Evolutionary conservation across 805 yeast species (phyloP).

Genomic region (Wickerhamomyces sydowiorum): DNA sequence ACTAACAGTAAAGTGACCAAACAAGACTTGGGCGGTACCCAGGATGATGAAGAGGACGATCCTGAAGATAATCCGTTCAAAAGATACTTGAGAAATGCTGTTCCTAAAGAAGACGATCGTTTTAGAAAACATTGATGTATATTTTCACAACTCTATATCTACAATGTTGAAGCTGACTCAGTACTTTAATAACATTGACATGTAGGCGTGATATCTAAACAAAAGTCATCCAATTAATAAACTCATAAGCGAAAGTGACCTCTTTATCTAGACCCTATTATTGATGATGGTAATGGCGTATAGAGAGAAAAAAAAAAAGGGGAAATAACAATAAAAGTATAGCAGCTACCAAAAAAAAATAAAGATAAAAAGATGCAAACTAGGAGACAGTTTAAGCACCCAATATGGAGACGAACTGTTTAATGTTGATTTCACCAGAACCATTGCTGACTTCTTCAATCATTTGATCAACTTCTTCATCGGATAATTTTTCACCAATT

Average conservation of each 20-base stretch:
- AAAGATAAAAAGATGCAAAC: not conserved
- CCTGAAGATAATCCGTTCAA: slow-evolving; percentile 30
- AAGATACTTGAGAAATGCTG: slow-evolving; percentile 31
- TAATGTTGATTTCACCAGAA: slow-evolving; percentile 95
- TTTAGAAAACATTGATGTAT: slow-evolving; percentile 18
- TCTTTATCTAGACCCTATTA: no score
- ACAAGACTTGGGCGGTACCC: not conserved
- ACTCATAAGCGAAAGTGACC: no score
- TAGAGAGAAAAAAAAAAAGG: no score
- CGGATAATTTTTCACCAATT: slow-evolving; percentile 94
- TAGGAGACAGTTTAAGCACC: not conserved
- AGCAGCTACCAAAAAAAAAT: not conserved
- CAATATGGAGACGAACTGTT: slow-evolving; percentile 90
- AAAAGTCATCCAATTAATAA: no score
- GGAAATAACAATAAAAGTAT: no score
- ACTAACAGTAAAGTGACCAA: not conserved
- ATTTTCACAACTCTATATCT: no score
- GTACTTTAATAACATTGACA: no score
- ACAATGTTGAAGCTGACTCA: no score
- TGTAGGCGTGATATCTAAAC: no score
- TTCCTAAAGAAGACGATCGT: slow-evolving; percentile 30
- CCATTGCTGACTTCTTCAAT: slow-evolving; percentile 92
- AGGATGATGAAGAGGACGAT: slow-evolving; percentile 10
- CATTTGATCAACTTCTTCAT: slow-evolving; percentile 97
- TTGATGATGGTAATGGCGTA: no score